These are phyloP conservation scores for Saccharomycopsis schoenii DNA, from an alignment of 805 yeast genomes.

Conservation along the genomic window DNA sequence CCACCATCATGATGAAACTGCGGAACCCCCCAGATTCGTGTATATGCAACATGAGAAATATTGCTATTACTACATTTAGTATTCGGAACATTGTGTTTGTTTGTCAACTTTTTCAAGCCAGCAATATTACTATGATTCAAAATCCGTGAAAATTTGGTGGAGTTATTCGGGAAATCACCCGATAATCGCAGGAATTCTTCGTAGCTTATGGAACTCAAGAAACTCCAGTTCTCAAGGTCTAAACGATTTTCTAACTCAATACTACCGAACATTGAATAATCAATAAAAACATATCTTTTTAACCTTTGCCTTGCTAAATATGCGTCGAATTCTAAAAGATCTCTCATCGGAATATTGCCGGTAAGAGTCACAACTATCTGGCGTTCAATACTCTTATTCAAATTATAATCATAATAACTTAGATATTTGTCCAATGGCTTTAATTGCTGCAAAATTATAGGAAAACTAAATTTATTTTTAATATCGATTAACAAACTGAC, in stretches of 20 bases:
- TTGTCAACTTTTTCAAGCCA: neutral
- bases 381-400: constrained; percentile 30
- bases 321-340: constrained; percentile 22
- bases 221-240: neutral
- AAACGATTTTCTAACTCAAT: neutral
- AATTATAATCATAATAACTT: constrained; percentile 35
- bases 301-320: neutral
- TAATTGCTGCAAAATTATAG: constrained; percentile 38
- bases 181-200: neutral
- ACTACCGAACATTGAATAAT: constrained; percentile 22
- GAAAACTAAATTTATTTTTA: constrained; percentile 37
- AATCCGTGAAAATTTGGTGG: neutral
- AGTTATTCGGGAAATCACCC: neutral
- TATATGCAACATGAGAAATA: neutral
- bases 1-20: neutral
- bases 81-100: neutral
- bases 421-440: constrained; percentile 41
- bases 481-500: constrained; percentile 47
- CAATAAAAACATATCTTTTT: constrained; percentile 32
- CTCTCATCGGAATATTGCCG: constrained; percentile 48
- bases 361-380: constrained; percentile 57
- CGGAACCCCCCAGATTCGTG: constrained; percentile 17
- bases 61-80: constrained; percentile 16
- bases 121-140: neutral
- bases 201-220: neutral